Percentiles rank a stretch among this genome's conserved stretches.
phyloP scores from a whole-genome alignment of 768 basidiomycete genomes.

The Mycena galericulata region DNA sequence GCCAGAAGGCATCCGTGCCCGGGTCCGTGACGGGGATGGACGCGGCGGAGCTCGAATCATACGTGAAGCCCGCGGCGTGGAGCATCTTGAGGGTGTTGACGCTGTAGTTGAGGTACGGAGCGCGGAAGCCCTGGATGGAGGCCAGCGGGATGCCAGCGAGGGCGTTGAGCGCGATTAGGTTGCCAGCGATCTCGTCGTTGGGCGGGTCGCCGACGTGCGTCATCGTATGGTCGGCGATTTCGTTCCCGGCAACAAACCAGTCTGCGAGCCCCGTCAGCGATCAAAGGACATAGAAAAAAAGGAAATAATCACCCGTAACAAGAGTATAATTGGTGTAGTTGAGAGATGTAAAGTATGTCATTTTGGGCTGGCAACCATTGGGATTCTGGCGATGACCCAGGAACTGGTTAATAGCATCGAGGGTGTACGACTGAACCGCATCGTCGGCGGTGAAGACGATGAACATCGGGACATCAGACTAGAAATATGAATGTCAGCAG shows the following conservation, averaged over 20 bases:
- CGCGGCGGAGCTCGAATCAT: constrained; percentile 74
- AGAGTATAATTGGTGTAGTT: constrained; percentile 83
- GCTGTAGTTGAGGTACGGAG: constrained; percentile 79
- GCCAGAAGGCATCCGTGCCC: constrained; percentile 84
- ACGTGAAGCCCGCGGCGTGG: constrained; percentile 68
- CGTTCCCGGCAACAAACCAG: constrained; percentile 65
- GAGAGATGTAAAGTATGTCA: constrained; percentile 81
- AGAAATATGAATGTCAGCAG: background rate
- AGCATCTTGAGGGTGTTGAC: constrained; percentile 72
- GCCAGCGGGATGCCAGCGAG: constrained; percentile 80
- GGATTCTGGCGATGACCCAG: constrained; percentile 81
- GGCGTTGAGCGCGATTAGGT: constrained; percentile 82
- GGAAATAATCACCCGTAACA: constrained; percentile 61
- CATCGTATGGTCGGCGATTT: constrained; percentile 90
- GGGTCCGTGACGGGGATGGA: constrained; percentile 75
- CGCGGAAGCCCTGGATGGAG: constrained; percentile 78
- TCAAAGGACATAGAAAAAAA: background rate
- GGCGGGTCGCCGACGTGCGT: constrained; percentile 78
- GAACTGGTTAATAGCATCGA: constrained; percentile 81
- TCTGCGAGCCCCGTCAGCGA: constrained; percentile 1
- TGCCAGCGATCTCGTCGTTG: constrained; percentile 78
- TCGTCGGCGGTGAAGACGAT: constrained; percentile 65
- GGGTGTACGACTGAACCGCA: constrained; percentile 81
- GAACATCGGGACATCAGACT: constrained; percentile 58
- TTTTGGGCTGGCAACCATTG: constrained; percentile 78